phyloP scores from a whole-genome alignment of 805 yeast species.

The Barnettozyma wickerhamii region DNA sequence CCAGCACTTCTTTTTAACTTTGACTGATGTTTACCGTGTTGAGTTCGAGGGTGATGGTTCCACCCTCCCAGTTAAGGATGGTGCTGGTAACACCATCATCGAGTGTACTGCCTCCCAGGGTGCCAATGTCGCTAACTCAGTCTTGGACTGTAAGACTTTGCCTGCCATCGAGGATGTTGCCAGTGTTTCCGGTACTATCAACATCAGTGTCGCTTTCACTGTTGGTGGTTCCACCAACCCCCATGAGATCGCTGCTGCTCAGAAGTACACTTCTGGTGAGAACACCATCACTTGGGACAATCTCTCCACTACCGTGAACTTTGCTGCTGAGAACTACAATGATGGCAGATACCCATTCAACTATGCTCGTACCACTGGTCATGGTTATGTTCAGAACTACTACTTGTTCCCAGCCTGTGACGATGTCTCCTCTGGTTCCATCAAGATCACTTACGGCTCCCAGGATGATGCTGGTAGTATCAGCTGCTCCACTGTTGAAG shows the following conservation, averaged over 20 bases:
- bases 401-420: slow-evolving; percentile 31
- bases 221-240: slow-evolving; percentile 31
- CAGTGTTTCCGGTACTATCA: slow-evolving; percentile 26
- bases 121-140: slow-evolving; percentile 27
- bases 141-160: slow-evolving; percentile 27
- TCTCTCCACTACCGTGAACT: slow-evolving; percentile 25
- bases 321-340: slow-evolving; percentile 19
- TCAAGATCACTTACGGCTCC: slow-evolving; percentile 20
- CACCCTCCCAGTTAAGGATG: slow-evolving; percentile 19
- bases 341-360: slow-evolving; percentile 18
- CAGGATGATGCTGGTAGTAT: slow-evolving; percentile 16
- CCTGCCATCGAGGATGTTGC: slow-evolving; percentile 17
- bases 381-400: slow-evolving; percentile 29
- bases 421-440: slow-evolving; percentile 22
- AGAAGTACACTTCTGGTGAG: slow-evolving; percentile 25
- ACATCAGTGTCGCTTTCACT: slow-evolving; percentile 28
- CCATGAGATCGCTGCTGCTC: slow-evolving; percentile 30
- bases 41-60: slow-evolving; percentile 25
- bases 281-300: slow-evolving; percentile 25
- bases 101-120: slow-evolving; percentile 32
- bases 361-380: slow-evolving; percentile 30
- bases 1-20: slow-evolving; percentile 19
- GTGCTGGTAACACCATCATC: slow-evolving; percentile 24
- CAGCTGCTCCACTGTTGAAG: slow-evolving; percentile 19
- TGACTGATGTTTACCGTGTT: slow-evolving; percentile 32